phyloP scores from a whole-genome alignment of 1,139 yeast genomes.

The Yamadazyma triangularis region DNA sequence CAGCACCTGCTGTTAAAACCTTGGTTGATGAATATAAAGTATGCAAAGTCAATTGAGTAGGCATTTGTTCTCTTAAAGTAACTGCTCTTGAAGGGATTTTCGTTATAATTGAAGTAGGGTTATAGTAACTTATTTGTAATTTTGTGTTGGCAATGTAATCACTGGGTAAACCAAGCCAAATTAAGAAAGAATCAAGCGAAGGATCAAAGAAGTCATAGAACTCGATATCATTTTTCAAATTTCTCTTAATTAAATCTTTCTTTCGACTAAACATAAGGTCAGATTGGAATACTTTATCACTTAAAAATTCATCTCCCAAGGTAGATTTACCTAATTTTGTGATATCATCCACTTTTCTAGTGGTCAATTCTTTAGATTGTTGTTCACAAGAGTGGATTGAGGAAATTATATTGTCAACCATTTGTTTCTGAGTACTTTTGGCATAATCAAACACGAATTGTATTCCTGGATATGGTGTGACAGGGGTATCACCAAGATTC shows the following conservation, averaged over 20 bases:
- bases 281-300: constrained; percentile 66
- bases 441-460: constrained; percentile 71
- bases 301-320: constrained; percentile 56
- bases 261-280: constrained; percentile 80
- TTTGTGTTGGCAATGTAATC: constrained; percentile 24
- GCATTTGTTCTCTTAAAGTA: constrained; percentile 30
- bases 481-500: constrained; percentile 54
- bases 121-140: constrained; percentile 27
- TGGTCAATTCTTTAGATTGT: constrained; percentile 59
- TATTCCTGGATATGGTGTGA: constrained; percentile 57
- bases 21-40: constrained; percentile 44
- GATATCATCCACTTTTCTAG: constrained; percentile 56
- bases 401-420: constrained; percentile 59
- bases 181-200: constrained; percentile 51
- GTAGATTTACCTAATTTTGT: constrained; percentile 56
- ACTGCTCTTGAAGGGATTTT: constrained; percentile 28
- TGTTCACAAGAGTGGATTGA: constrained; percentile 66
- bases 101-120: constrained; percentile 32
- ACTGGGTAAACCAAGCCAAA: constrained; percentile 40
- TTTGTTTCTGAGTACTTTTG: constrained; percentile 58
- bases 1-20: constrained; percentile 40
- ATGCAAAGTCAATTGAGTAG: constrained; percentile 38
- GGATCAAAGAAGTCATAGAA: constrained; percentile 76
- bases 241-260: constrained; percentile 58
- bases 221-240: constrained; percentile 56